These are phyloP conservation scores for Pythium angustatum DNA, from an alignment of 352 stramenopile genomes.

Conservation along the genomic window DNA sequence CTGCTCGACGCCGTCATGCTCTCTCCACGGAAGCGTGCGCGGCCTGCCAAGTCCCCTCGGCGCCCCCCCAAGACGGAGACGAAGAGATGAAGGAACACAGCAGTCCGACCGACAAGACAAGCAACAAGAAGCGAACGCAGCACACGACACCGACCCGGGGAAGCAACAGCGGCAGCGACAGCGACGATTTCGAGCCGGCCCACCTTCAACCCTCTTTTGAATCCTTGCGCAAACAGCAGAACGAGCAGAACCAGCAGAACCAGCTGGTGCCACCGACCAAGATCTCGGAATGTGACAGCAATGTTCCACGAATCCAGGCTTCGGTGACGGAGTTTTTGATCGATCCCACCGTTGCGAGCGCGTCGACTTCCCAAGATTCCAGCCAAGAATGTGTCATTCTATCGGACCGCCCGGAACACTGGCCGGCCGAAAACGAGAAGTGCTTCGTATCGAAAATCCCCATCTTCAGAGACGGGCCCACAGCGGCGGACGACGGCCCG, in stretches of 20 bases:
- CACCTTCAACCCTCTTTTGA: not conserved
- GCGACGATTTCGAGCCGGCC: constrained; percentile 1
- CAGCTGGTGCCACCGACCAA: not conserved
- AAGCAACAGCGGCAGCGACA: not conserved
- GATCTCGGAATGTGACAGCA: not conserved
- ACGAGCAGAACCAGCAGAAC: no score
- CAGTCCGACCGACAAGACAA: not conserved
- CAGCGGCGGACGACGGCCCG: not conserved
- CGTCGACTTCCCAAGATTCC: not conserved
- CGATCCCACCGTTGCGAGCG: not conserved
- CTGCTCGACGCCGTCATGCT: not conserved
- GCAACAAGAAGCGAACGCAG: not conserved
- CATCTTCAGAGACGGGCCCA: not conserved
- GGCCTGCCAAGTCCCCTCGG: not conserved
- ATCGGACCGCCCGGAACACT: not conserved
- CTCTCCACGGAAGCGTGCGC: not conserved
- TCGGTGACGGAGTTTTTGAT: not conserved
- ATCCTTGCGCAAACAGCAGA: not conserved
- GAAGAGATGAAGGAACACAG: not conserved
- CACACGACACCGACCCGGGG: no score
- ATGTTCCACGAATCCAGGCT: not conserved
- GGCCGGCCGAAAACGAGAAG: not conserved
- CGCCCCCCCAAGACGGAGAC: not conserved
- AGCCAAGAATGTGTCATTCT: not conserved
- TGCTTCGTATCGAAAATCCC: not conserved